These are phyloP conservation scores for Ogataea saltuana DNA, from an alignment of 805 yeast species.

Conservation along the genomic window DNA sequence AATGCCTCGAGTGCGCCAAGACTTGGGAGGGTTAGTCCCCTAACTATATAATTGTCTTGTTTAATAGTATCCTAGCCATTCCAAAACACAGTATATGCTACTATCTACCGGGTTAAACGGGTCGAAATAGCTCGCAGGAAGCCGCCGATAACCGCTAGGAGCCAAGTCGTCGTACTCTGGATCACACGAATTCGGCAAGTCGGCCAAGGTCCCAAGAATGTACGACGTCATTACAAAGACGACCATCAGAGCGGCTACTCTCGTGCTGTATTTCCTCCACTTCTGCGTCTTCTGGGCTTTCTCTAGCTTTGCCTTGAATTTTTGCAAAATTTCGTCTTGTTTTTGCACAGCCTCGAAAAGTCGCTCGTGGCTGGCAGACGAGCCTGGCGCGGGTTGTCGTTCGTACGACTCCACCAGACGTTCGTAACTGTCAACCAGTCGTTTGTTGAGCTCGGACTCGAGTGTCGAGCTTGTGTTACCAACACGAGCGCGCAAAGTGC, in stretches of 20 bases:
- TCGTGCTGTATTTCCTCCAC: slow-evolving; percentile 9
- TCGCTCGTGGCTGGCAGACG: slow-evolving; percentile 1
- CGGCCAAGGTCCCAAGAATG: slow-evolving; percentile 19
- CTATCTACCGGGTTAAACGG: slow-evolving; percentile 18
- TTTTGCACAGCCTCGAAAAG: slow-evolving; percentile 11
- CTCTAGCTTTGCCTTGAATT: slow-evolving; percentile 14
- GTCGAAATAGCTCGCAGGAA: slow-evolving; percentile 21
- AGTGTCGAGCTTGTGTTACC: slow-evolving; percentile 1
- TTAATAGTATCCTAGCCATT: slow-evolving; percentile 15
- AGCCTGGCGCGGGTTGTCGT: neutral
- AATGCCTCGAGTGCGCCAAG: slow-evolving; percentile 31
- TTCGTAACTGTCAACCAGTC: slow-evolving; percentile 20
- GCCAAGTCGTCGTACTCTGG: slow-evolving; percentile 18
- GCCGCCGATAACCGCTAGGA: slow-evolving; percentile 21
- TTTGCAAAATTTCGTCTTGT: slow-evolving; percentile 14
- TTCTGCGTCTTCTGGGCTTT: slow-evolving; percentile 11
- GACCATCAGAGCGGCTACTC: neutral
- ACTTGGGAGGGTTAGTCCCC: slow-evolving; percentile 35
- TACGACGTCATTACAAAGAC: slow-evolving; percentile 14
- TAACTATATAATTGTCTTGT: no score
- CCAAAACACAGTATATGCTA: slow-evolving; percentile 13
- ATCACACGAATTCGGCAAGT: slow-evolving; percentile 14
- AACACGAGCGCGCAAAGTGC: slow-evolving; percentile 13
- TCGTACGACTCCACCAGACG: slow-evolving; percentile 17
- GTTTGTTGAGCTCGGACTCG: slow-evolving; percentile 19